These are phyloP conservation scores for Candida mesenterica DNA, from an alignment of 1,139 yeast genomes.

Conservation along the genomic window DNA sequence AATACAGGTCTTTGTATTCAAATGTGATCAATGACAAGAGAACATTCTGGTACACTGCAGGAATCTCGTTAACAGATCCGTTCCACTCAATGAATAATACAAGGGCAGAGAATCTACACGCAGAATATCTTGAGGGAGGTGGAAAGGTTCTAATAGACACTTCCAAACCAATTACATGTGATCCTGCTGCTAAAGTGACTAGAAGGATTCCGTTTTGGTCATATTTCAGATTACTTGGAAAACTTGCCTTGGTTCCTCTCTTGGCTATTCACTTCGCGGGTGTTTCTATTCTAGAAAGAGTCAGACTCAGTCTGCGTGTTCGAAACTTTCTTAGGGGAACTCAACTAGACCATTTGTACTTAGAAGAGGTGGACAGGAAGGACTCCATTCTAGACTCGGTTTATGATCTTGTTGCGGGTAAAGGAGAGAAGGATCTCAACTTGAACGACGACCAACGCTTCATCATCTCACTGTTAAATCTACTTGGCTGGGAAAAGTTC, in stretches of 20 bases:
- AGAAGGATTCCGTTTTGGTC: not conserved
- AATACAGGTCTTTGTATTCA: constrained; percentile 59
- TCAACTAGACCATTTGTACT: constrained; percentile 31
- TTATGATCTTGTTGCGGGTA: constrained; percentile 48
- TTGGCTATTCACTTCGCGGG: constrained; percentile 50
- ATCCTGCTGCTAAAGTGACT: not conserved
- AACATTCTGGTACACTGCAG: constrained; percentile 80
- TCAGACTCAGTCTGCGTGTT: constrained; percentile 34
- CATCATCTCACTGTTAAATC: constrained; percentile 58
- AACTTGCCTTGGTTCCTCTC: constrained; percentile 42
- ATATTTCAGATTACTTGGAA: not conserved
- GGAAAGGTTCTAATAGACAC: constrained; percentile 55
- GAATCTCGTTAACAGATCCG: constrained; percentile 65
- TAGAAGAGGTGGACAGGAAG: constrained; percentile 11
- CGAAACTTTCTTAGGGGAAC: constrained; percentile 28
- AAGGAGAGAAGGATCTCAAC: constrained; percentile 19
- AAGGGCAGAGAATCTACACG: constrained; percentile 36
- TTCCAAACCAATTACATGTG: constrained; percentile 28
- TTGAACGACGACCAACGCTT: constrained; percentile 44
- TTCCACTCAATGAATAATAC: constrained; percentile 44
- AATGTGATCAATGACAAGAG: constrained; percentile 77
- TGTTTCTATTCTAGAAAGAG: constrained; percentile 42
- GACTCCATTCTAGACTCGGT: constrained; percentile 51
- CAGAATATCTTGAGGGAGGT: constrained; percentile 50
- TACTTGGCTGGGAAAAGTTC: constrained; percentile 62